Conservation (phyloP, 176 grass and related monocot genomes). For the Rhipidocladum racemiflorum region DNA sequence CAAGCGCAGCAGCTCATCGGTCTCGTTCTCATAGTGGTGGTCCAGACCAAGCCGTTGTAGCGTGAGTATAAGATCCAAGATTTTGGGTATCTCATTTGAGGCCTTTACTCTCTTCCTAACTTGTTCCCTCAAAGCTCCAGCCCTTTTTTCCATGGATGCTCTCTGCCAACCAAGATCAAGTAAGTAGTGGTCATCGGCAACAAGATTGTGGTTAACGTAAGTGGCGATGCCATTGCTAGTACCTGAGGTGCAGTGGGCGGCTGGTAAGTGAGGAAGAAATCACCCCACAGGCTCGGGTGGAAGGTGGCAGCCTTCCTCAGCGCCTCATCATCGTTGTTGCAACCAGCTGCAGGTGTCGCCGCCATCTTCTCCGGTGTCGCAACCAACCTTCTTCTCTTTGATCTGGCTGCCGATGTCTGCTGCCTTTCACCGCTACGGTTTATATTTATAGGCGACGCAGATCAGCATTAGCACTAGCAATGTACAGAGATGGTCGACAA, state of each 20-base stretch:
- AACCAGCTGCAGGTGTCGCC: background rate
- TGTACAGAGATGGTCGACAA: no score
- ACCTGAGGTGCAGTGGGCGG: slow-evolving; percentile 6
- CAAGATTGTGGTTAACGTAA: background rate
- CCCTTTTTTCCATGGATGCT: slow-evolving; percentile 13
- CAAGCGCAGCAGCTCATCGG: background rate
- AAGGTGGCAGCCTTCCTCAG: background rate
- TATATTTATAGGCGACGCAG: no score
- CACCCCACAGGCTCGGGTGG: slow-evolving; percentile 27
- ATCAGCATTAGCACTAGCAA: no score
- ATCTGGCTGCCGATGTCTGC: no score
- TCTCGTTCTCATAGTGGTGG: slow-evolving; percentile 26
- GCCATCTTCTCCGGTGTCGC: background rate
- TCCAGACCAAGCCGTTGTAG: slow-evolving; percentile 32
- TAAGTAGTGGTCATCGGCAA: background rate
- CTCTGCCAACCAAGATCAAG: background rate
- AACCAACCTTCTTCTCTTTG: no score
- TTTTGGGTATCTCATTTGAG: background rate
- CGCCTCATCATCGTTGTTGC: background rate
- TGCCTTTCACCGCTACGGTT: no score
- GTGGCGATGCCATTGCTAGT: background rate
- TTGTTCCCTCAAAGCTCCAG: slow-evolving; percentile 6
- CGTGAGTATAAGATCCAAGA: slow-evolving; percentile 16
- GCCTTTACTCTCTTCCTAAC: slow-evolving; percentile 4
- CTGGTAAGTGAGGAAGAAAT: slow-evolving; percentile 34